phyloP scores from a whole-genome alignment of 2,329 filamentous ascomycete genomes.

The Verticillium klebahnii region DNA sequence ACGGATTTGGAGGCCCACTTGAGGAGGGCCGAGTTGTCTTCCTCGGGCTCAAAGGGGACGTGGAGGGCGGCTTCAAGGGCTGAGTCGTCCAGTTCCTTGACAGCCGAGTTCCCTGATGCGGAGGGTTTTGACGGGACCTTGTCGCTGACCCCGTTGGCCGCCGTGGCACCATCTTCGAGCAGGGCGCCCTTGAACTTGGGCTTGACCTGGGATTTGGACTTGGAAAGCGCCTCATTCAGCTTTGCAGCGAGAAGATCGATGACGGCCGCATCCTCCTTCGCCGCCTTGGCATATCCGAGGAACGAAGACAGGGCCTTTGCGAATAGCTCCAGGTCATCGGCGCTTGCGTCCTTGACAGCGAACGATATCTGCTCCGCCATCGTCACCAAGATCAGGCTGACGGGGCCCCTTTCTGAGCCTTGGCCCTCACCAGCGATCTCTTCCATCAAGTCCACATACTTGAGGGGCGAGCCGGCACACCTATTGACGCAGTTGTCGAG shows the following conservation, averaged over 20 bases:
- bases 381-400: constrained; percentile 64
- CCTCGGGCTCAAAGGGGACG: constrained; percentile 37
- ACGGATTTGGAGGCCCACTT: constrained; percentile 74
- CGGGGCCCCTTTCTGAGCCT: constrained; percentile 16
- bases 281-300: constrained; percentile 48
- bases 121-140: not conserved
- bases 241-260: constrained; percentile 23
- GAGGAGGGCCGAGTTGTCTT: constrained; percentile 48
- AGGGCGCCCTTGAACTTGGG: not conserved
- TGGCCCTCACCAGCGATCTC: constrained; percentile 37
- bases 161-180: not conserved
- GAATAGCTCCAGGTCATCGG: constrained; percentile 39
- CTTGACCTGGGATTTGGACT: constrained; percentile 5
- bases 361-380: constrained; percentile 78
- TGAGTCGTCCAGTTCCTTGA: constrained; percentile 25
- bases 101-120: not conserved
- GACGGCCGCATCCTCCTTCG: constrained; percentile 35
- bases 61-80: constrained; percentile 49
- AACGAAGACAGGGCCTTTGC: constrained; percentile 55
- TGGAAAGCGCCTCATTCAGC: constrained; percentile 24
- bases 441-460: constrained; percentile 71
- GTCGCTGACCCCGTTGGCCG: not conserved
- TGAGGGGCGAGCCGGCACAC: constrained; percentile 71
- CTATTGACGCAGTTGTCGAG: constrained; percentile 79
- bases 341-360: constrained; percentile 45